Percentiles rank a stretch among this genome's conserved stretches.
Evolutionary conservation across 2,329 filamentous ascomycete genomes (phyloP).

Genomic region (Neonectria coccinea): DNA sequence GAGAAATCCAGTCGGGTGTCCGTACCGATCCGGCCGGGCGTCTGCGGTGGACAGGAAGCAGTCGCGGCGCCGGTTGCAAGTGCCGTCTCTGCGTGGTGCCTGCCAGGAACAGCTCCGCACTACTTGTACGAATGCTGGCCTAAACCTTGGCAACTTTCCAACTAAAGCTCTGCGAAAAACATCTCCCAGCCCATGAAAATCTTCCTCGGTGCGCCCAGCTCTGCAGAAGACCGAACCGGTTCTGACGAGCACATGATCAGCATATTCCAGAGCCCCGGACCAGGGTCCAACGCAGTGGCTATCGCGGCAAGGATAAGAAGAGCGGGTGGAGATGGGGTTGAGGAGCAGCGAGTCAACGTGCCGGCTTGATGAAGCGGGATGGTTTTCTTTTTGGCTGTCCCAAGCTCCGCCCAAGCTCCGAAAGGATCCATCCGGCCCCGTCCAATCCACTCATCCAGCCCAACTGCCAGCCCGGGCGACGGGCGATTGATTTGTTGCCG

Average conservation of each 20-base stretch:
- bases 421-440: background rate
- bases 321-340: conserved; percentile 23
- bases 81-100: background rate
- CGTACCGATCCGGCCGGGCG: background rate
- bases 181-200: background rate
- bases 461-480: conserved; percentile 29
- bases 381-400: conserved; percentile 35
- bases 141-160: too few relatives aligned
- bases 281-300: conserved; percentile 16
- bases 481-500: conserved; percentile 17
- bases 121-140: too few relatives aligned
- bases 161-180: background rate
- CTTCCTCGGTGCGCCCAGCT: background rate
- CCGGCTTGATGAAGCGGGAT: conserved; percentile 24
- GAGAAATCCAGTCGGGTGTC: background rate
- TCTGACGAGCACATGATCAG: background rate
- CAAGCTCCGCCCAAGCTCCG: conserved; percentile 33
- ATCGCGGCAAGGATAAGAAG: conserved; percentile 34
- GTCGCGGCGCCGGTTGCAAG: background rate
- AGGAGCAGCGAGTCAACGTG: conserved; percentile 25
- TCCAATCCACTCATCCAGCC: conserved; percentile 10
- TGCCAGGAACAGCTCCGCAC: background rate
- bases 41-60: background rate
- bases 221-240: background rate
- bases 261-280: conserved; percentile 1